Evolutionary conservation across 345 rosid species (phyloP).

Genomic region (Dimocarpus longan): DNA sequence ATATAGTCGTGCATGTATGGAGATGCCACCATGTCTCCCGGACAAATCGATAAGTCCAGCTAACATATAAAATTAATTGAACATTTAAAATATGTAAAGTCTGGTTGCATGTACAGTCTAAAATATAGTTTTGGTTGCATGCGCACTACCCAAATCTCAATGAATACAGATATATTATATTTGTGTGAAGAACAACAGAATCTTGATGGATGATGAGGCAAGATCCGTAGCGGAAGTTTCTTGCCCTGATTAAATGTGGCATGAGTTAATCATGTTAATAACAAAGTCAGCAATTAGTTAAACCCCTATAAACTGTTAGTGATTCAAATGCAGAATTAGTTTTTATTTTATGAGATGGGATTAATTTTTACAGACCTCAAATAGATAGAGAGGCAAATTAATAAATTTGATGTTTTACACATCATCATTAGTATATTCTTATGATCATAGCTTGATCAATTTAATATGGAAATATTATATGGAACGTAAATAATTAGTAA

Average conservation of each 20-base stretch:
- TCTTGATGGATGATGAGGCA: no score
- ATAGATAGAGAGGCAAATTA: no score
- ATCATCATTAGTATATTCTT: background rate
- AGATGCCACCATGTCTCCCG: constrained; percentile 5
- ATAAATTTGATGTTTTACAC: background rate
- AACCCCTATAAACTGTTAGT: no score
- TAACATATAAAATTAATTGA: background rate
- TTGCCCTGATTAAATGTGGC: no score
- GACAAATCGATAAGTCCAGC: background rate
- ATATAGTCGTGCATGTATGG: background rate
- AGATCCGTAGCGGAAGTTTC: no score
- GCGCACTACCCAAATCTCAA: background rate
- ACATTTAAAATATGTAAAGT: background rate
- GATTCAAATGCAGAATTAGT: no score
- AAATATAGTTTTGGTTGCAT: background rate
- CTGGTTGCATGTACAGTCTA: background rate
- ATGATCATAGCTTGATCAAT: background rate
- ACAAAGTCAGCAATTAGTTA: no score
- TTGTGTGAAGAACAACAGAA: background rate
- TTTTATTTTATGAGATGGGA: no score
- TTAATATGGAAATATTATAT: background rate
- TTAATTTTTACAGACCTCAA: no score
- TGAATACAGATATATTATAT: background rate
- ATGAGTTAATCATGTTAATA: no score
- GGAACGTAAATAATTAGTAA: background rate